Evolutionary conservation across 352 stramenopile genomes (phyloP).

Genomic region (Phytophthora meadii): DNA sequence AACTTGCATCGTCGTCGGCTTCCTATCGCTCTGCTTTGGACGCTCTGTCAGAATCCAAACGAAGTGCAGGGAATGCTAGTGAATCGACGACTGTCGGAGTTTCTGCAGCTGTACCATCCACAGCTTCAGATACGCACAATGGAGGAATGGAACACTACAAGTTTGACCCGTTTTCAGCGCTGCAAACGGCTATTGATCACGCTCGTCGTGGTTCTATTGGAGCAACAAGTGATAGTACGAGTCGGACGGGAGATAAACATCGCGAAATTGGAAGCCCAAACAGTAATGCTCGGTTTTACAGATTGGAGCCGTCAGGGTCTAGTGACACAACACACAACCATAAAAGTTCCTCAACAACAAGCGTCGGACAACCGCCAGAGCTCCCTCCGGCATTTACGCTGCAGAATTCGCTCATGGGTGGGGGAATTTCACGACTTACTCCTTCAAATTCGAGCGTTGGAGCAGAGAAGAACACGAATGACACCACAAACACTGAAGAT

Average conservation of each 20-base stretch:
- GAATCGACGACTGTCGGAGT: background rate
- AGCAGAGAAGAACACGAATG: background rate
- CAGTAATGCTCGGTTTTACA: slow-evolving; percentile 27
- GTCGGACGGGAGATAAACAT: slow-evolving; percentile 2
- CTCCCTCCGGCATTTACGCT: slow-evolving; percentile 54
- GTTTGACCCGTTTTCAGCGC: slow-evolving; percentile 67
- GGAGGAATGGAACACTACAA: slow-evolving; percentile 38
- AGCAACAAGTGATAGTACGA: slow-evolving; percentile 1
- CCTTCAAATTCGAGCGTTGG: background rate
- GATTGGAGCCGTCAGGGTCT: slow-evolving; percentile 18
- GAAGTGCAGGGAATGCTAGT: slow-evolving; percentile 6
- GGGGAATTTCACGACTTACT: slow-evolving; percentile 61
- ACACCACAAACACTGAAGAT: slow-evolving; percentile 1
- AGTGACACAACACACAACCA: slow-evolving; percentile 4
- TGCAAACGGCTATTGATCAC: slow-evolving; percentile 66
- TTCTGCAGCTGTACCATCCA: background rate
- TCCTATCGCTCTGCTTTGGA: slow-evolving; percentile 47
- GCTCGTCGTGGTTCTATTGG: slow-evolving; percentile 35
- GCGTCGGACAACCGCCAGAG: slow-evolving; percentile 48
- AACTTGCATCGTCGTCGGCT: slow-evolving; percentile 63
- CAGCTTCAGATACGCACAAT: slow-evolving; percentile 9
- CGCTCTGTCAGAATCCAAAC: slow-evolving; percentile 21
- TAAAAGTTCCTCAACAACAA: background rate
- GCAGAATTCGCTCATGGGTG: slow-evolving; percentile 78
- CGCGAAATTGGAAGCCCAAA: slow-evolving; percentile 21